Evolutionary conservation across 2,329 filamentous ascomycete genomes (phyloP), one percentile per base, ranked within the genome.

Genomic region (Scedosporium apiospermum): DNA sequence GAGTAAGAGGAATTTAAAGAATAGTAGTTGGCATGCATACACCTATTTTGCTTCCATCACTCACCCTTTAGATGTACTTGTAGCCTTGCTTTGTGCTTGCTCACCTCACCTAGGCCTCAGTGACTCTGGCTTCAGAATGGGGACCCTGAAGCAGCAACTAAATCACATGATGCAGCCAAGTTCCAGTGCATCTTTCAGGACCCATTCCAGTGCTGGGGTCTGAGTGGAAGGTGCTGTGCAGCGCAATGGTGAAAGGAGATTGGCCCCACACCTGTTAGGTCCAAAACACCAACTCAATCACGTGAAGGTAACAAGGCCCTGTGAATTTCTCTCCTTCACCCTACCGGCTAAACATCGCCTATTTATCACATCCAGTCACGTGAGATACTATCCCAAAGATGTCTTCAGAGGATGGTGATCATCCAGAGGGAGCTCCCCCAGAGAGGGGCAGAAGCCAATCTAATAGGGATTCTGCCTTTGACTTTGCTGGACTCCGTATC

Each of bases 301-400:
- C 16, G 16, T 21, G 16, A 21, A 46, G 14, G 9, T 21, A 3
- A 46, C 18, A 46, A 46, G 18, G 6, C 44, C 44, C 44, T 46
- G 44, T 46, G 44, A 46, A 46, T n/a, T n/a, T 46, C 44, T 46
- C 14, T 46, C 7, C 18, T 46, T 46, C 14, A 6, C 6, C 44
- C n/a, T 46, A 4, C 42, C 60, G 60, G 60, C 9, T 61, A 61
- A 61, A 57, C n/a, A 9, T 55, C 46, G 60, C 60, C 26, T 61
- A 42, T 18, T 38, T 14, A 34, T 4, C 23, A n/a, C 16, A 27
- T 41, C 14, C 2, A 38, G n/a, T 61, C 60, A 61, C 60, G 60
- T 61, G 60, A 10, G 30, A 34, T 5, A 34, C 12, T 23, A 18
- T 34, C 41, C n/a, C 21, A 21, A 49, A 60, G 46, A 49, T 61